Base-by-base conservation (phyloP, 169 alveolate genomes). In the Plasmodium reichenowi region DNA sequence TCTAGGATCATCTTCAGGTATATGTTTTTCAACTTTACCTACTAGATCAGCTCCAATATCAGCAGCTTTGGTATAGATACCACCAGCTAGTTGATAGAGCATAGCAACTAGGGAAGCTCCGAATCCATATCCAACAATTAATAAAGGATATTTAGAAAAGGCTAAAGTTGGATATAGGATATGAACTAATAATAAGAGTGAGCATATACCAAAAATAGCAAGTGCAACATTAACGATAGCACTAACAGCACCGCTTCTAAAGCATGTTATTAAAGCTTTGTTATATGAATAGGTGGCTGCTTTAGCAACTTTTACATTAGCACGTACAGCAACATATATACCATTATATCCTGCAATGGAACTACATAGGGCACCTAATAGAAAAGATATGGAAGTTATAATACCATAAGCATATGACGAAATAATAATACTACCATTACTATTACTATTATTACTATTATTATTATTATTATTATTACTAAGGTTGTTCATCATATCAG, bases 41-140 rank as follows among this genome's bases (percentile, higher is more conserved):
- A 96, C 96, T 73, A 96, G 85, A 78, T 96, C 98, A 22, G 98
- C 98, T 45, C 98, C 98, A 3, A 96, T 97, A 88, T 96, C 98
- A 1, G 98, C 98, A 13, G 96, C 97, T 66, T 96, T 96, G 9
- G 98, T 96, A 74, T 93, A 96, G 13, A 96, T 96, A 10, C 98
- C 98, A 10, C 98, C 98, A 75, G 97, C 98, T 17, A 96, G 72
- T 91, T 95, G 94, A n/a, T 96, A 95, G 66, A 95, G 93, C 97
- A 95, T 93, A 17, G 97, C 97, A 9, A 95, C 98, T 71, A 96
- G 89, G n/a, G 98, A 96, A 5, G 98, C 97, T 29, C 98, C 98
- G 75, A 96, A 96, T 26, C 98, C 97, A 72, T 95, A 96, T 7
- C 98, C 97, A 12, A 95, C 97, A 22, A 93, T 94, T 32, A 96